Percentiles rank a stretch among this genome's conserved stretches.
These are phyloP conservation scores for Theobroma cacao DNA, from an alignment of 345 rosid genomes.

Conservation along the genomic window DNA sequence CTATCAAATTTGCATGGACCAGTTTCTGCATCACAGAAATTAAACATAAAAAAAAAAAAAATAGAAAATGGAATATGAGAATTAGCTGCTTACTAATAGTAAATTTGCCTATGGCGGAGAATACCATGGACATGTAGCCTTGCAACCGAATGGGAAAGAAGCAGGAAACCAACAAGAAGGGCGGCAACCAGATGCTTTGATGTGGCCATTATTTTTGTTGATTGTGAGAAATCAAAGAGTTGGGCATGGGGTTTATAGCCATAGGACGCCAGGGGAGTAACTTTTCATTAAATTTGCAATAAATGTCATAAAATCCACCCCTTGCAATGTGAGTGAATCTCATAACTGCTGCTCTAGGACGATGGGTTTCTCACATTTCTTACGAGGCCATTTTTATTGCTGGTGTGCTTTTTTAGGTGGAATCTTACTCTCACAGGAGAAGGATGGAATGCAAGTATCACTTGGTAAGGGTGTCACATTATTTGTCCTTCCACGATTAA, in stretches of 20 bases:
- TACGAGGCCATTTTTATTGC: neutral
- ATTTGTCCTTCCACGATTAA: too few species aligned
- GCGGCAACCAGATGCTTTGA: neutral
- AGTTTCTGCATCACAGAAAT: neutral
- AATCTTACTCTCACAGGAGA: neutral
- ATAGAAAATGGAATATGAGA: too few species aligned
- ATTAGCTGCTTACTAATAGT: neutral
- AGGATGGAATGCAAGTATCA: too few species aligned
- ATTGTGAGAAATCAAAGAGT: neutral
- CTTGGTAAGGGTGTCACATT: too few species aligned
- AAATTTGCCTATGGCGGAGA: neutral
- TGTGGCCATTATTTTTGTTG: neutral
- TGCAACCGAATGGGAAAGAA: neutral
- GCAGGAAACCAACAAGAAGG: neutral
- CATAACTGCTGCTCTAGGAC: neutral
- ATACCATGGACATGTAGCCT: neutral
- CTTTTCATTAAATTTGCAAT: neutral
- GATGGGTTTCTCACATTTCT: neutral
- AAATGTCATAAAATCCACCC: neutral
- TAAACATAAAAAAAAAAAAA: neutral
- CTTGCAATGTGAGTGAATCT: neutral
- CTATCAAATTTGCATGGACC: neutral
- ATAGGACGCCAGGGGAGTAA: neutral
- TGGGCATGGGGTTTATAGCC: neutral
- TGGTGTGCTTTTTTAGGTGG: neutral